phyloP scores from a whole-genome alignment of 805 yeast genomes.

The Maudiozyma turicensis region DNA sequence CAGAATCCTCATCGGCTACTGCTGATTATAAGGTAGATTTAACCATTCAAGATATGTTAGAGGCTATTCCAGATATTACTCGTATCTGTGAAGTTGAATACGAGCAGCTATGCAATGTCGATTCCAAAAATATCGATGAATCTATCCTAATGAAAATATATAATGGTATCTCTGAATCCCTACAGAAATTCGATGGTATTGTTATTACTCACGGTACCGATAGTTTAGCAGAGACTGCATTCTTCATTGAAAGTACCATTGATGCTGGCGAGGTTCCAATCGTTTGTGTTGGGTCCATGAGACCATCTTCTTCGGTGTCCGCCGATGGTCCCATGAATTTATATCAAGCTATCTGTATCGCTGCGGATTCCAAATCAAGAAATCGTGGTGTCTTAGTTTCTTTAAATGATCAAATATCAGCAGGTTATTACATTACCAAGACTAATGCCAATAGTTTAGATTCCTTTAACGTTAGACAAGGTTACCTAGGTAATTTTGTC shows the following conservation, averaged over 20 bases:
- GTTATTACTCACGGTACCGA: slow-evolving; percentile 69
- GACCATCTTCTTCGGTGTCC: slow-evolving; percentile 61
- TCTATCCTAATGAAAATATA: slow-evolving; percentile 37
- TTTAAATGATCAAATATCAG: slow-evolving; percentile 56
- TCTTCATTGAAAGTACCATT: slow-evolving; percentile 44
- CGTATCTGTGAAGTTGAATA: slow-evolving; percentile 46
- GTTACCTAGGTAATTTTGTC: slow-evolving; percentile 61
- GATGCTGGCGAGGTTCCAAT: slow-evolving; percentile 43
- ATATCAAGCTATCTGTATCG: slow-evolving; percentile 59
- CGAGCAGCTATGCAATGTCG: slow-evolving; percentile 54
- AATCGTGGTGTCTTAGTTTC: slow-evolving; percentile 57
- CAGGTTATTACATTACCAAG: slow-evolving; percentile 63
- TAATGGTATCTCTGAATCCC: slow-evolving; percentile 36
- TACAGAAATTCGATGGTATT: slow-evolving; percentile 43
- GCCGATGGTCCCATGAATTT: slow-evolving; percentile 69
- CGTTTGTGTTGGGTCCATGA: slow-evolving; percentile 65
- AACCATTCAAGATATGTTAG: slow-evolving; percentile 41
- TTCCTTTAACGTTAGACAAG: slow-evolving; percentile 63
- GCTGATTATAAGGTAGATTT: slow-evolving; percentile 47
- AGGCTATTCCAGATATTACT: slow-evolving; percentile 47
- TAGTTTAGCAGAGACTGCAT: slow-evolving; percentile 58
- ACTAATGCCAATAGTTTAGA: slow-evolving; percentile 62
- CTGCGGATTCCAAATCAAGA: slow-evolving; percentile 40
- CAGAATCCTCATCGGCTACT: slow-evolving; percentile 37
- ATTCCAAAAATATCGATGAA: slow-evolving; percentile 48